phyloP scores from a whole-genome alignment of 495 filamentous ascomycete genomes.

The Aspergillus ellipticus region DNA sequence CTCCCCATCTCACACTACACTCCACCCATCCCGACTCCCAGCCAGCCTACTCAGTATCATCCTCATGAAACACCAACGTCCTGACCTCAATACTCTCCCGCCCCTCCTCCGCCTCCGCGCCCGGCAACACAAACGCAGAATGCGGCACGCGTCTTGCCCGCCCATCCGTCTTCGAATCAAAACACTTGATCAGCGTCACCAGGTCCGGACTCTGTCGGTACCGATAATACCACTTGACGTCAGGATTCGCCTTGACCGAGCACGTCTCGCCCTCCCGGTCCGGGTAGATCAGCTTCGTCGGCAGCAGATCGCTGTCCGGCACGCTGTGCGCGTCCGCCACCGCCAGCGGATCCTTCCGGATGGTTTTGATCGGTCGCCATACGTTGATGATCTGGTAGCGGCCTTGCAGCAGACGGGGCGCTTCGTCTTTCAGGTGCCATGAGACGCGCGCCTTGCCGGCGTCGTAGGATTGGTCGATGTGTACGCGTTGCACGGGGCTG shows the following conservation, averaged over 20 bases:
- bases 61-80: conserved; percentile 53
- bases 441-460: conserved; percentile 54
- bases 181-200: conserved; percentile 68
- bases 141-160: conserved; percentile 55
- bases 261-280: conserved; percentile 47
- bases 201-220: conserved; percentile 53
- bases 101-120: conserved; percentile 40
- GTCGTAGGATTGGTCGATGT: conserved; percentile 68
- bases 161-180: conserved; percentile 60
- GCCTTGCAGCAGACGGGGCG: conserved; percentile 55
- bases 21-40: background rate
- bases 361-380: conserved; percentile 68
- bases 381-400: conserved; percentile 78
- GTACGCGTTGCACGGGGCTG: conserved; percentile 63
- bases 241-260: conserved; percentile 33
- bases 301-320: conserved; percentile 42
- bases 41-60: conserved; percentile 38
- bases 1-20: no score
- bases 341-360: conserved; percentile 59
- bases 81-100: conserved; percentile 66
- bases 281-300: conserved; percentile 47
- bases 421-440: conserved; percentile 61
- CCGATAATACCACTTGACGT: conserved; percentile 52
- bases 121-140: conserved; percentile 57
- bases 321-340: conserved; percentile 54